Evolutionary conservation across 1,284 basidiomycete genomes (phyloP).

Genomic region (Malassezia sp.): DNA sequence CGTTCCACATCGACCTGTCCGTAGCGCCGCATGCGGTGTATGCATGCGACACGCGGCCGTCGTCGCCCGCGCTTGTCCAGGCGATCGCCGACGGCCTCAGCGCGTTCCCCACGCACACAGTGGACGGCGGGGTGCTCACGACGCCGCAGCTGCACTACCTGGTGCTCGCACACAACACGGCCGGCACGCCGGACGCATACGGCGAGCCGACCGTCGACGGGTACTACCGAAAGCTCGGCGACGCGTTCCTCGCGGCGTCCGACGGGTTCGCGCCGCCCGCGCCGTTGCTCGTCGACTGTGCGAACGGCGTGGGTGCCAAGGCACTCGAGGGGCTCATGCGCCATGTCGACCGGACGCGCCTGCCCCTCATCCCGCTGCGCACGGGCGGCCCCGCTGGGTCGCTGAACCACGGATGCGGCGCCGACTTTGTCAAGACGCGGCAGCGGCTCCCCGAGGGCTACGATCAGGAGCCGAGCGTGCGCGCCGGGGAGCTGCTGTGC

Average conservation of each 20-base stretch:
- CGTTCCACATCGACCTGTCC: slow-evolving; percentile 64
- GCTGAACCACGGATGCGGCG: slow-evolving; percentile 75
- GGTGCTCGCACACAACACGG: slow-evolving; percentile 77
- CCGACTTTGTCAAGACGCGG: slow-evolving; percentile 87
- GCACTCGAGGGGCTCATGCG: slow-evolving; percentile 33
- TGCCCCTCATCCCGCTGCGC: slow-evolving; percentile 29
- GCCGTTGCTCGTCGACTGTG: slow-evolving; percentile 78
- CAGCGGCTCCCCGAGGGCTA: slow-evolving; percentile 39
- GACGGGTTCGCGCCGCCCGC: slow-evolving; percentile 46
- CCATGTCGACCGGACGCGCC: slow-evolving; percentile 18
- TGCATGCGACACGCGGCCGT: slow-evolving; percentile 83
- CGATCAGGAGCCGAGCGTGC: slow-evolving; percentile 26
- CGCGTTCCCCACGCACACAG: slow-evolving; percentile 51
- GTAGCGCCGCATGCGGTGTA: slow-evolving; percentile 74
- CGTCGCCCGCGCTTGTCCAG: slow-evolving; percentile 66
- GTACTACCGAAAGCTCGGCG: slow-evolving; percentile 75
- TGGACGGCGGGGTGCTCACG: slow-evolving; percentile 64
- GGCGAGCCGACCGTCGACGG: slow-evolving; percentile 74
- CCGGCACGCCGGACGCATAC: slow-evolving; percentile 59
- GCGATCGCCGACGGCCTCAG: slow-evolving; percentile 74
- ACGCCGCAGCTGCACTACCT: slow-evolving; percentile 95
- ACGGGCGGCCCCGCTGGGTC: slow-evolving; percentile 56
- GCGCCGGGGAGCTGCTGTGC: slow-evolving; percentile 63
- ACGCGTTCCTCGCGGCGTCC: slow-evolving; percentile 73
- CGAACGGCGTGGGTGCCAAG: slow-evolving; percentile 83